These are phyloP conservation scores for Cyclotella baltica DNA, from an alignment of 108 stramenopile species.

Conservation along the genomic window DNA sequence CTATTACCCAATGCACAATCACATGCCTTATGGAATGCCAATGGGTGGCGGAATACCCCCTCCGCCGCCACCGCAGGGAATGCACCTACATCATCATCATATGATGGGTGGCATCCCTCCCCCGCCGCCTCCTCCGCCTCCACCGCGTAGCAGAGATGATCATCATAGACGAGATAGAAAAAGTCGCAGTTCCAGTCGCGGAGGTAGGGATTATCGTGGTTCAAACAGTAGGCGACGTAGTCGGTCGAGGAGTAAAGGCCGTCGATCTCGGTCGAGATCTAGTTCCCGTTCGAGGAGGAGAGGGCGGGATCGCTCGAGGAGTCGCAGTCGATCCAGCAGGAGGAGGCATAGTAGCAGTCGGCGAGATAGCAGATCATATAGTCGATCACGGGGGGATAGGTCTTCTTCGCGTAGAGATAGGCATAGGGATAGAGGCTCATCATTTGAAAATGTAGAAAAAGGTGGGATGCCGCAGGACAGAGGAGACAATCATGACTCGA, in stretches of 20 bases:
- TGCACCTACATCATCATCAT: conserved; percentile 16
- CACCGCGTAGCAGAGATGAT: background rate
- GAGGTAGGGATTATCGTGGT: conserved; percentile 6
- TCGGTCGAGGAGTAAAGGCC: conserved; percentile 18
- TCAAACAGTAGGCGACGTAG: conserved; percentile 16
- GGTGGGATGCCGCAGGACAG: background rate
- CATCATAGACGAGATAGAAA: background rate
- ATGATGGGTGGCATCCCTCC: conserved; percentile 8
- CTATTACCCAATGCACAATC: conserved; percentile 24
- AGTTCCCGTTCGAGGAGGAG: conserved; percentile 13
- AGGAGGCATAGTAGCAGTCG: conserved; percentile 15
- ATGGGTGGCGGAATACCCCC: conserved; percentile 18
- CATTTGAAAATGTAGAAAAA: background rate
- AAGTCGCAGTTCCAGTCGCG: background rate
- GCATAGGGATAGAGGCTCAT: background rate
- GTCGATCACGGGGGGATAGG: conserved; percentile 15
- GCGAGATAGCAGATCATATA: conserved; percentile 11
- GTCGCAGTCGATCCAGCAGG: background rate
- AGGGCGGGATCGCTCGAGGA: conserved; percentile 2
- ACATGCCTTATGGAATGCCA: conserved; percentile 7
- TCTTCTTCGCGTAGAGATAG: conserved; percentile 11
- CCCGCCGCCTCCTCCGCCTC: conserved; percentile 34
- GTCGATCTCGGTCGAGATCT: background rate
- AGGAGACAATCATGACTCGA: background rate
- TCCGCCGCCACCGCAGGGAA: conserved; percentile 3